Evolutionary conservation across 345 rosid species (phyloP), one percentile per base, ranked within the genome.

Genomic region (Litchi chinensis): DNA sequence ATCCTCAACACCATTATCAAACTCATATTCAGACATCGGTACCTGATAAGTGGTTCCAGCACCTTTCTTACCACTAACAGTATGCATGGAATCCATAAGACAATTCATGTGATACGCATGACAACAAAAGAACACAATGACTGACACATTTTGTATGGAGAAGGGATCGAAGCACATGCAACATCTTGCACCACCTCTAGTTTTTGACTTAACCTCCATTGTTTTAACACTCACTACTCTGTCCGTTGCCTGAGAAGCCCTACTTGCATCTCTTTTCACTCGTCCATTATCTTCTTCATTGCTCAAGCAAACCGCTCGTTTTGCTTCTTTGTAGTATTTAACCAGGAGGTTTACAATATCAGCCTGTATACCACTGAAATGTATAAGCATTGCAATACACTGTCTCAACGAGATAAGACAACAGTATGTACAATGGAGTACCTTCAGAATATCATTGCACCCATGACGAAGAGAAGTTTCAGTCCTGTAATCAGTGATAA

Each of bases 391-490:
- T 7, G 24, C 28, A 60, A 19, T 63, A 28, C 32, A 5, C 12
- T 11, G 6, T 74, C 52, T 22, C 0, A 21, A 39, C n/a, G 22
- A 73, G 71, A 77, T 69, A 22, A 28, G 11, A 73, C 16, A 65
- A 63, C n/a, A 41, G 50, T 15, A 54, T 21, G 41, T 21, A 13
- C 50, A 74, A 80, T 40, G 5, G 43, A 56, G 18, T 84, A 96
- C 98, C 99, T 94, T 96, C 68, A 96, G 94, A 77, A 94, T 96
- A 80, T 93, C 97, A 75, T 96, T 96, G 86, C 99, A 96, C 54
- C 98, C 99, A 68, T 92, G 97, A 83, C 99, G 88, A 73, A 94
- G 94, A 79, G 99, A 96, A 75, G 99, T 96, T 86, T 96, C 99
- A 1, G 99, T 94, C 88, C 98, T 89, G 89, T 91, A 96, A 84